phyloP scores from a whole-genome alignment of 176 grass and related monocot genomes.

The Aechmea fasciata region DNA sequence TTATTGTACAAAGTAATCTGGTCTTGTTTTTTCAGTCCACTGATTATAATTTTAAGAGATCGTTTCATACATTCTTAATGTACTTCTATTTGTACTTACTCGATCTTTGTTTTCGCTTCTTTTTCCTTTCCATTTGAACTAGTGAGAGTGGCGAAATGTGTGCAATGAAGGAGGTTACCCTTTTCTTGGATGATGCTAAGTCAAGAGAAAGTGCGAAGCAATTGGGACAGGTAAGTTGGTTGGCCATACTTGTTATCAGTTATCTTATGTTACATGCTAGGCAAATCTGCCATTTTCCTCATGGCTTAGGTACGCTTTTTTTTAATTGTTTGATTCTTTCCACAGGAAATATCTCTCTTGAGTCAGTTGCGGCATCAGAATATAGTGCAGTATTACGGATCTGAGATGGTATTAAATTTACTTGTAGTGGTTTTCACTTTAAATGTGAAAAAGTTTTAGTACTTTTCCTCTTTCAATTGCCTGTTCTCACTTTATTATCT shows the following conservation, averaged over 20 bases:
- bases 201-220: constrained; percentile 96
- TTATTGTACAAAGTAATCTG: no score
- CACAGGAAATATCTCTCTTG: constrained; percentile 97
- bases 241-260: neutral
- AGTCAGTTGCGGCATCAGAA: constrained; percentile 86
- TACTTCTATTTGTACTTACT: constrained; percentile 10
- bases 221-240: constrained; percentile 61
- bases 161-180: constrained; percentile 99
- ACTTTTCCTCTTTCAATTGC: constrained; percentile 16
- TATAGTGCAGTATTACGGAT: constrained; percentile 94
- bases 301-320: constrained; percentile 4
- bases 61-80: neutral
- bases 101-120: constrained; percentile 18
- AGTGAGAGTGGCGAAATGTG: constrained; percentile 99
- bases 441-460: neutral
- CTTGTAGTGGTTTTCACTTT: no score
- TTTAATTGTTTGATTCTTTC: constrained; percentile 28
- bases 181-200: constrained; percentile 97
- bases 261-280: constrained; percentile 16
- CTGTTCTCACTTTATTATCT: constrained; percentile 13
- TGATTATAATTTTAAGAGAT: neutral
- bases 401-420: constrained; percentile 71
- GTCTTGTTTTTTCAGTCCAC: no score
- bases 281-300: constrained; percentile 20
- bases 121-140: constrained; percentile 13